Conservation (phyloP, 2,329 filamentous ascomycete species). For the Aureobasidium sp. region DNA sequence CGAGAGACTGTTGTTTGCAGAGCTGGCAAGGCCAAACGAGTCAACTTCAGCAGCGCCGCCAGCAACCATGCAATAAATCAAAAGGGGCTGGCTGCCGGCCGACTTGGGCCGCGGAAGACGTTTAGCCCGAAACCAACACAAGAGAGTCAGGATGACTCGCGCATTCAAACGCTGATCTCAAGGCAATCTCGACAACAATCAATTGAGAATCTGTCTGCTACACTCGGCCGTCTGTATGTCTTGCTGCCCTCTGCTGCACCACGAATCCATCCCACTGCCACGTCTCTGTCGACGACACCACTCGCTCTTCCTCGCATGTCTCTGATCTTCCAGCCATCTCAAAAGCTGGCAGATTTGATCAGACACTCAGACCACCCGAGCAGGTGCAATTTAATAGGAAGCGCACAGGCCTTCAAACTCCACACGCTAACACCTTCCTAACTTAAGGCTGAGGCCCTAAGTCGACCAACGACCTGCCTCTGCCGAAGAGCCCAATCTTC, state of each 20-base stretch:
- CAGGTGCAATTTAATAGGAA: slow-evolving; percentile 6
- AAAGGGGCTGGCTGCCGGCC: slow-evolving; percentile 13
- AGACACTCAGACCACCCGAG: slow-evolving; percentile 12
- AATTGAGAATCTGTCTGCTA: slow-evolving; percentile 10
- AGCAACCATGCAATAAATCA: background rate
- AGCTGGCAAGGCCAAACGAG: background rate
- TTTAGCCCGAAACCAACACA: slow-evolving; percentile 4
- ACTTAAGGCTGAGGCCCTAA: slow-evolving; percentile 15
- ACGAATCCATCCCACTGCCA: background rate
- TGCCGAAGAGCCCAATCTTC: slow-evolving; percentile 8
- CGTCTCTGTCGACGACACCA: background rate
- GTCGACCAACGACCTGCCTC: background rate
- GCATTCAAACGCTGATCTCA: slow-evolving; percentile 4
- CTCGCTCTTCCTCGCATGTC: background rate
- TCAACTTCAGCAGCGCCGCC: slow-evolving; percentile 4
- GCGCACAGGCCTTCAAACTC: slow-evolving; percentile 7
- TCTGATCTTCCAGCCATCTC: background rate
- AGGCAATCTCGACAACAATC: slow-evolving; percentile 2
- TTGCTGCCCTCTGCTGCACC: background rate
- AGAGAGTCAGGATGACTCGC: background rate
- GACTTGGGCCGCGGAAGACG: slow-evolving; percentile 7
- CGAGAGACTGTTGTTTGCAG: slow-evolving; percentile 10
- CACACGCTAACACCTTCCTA: slow-evolving; percentile 12
- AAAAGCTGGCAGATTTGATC: background rate
- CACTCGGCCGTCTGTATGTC: background rate